A percentile compares a stretch with the other conserved stretches of the same genome.
These are phyloP conservation scores for Wallacemonas sp. DNA, from an alignment of 208 protist genomes.

Conservation along the genomic window DNA sequence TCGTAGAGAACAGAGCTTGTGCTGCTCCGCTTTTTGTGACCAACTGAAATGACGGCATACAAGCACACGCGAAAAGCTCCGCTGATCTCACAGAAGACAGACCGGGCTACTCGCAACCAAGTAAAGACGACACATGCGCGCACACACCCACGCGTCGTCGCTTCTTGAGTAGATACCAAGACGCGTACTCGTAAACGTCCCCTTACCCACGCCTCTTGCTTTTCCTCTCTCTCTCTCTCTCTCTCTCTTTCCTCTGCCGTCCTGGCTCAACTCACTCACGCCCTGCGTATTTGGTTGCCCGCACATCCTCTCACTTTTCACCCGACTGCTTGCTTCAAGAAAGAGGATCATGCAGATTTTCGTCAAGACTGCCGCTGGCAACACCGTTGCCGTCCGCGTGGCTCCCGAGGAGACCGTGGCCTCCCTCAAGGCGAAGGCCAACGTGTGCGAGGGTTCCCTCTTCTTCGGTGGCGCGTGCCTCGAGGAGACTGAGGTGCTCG, in stretches of 20 bases:
- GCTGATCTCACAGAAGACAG: no score
- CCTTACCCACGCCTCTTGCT: not conserved
- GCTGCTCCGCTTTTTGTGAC: no score
- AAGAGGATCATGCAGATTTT: conserved; percentile 92
- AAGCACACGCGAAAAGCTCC: no score
- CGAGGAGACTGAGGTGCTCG: conserved; percentile 67
- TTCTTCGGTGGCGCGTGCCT: conserved; percentile 91
- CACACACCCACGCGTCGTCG: no score
- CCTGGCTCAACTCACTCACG: no score
- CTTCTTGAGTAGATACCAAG: not conserved
- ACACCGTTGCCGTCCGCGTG: conserved; percentile 88
- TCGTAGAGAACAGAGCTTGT: no score
- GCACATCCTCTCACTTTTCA: not conserved
- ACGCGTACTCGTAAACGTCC: not conserved
- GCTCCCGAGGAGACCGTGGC: conserved; percentile 85
- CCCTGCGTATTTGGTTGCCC: no score
- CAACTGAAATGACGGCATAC: no score
- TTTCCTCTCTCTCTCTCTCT: not conserved
- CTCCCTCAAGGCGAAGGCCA: conserved; percentile 73
- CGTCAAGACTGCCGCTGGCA: conserved; percentile 89
- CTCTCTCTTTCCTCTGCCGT: conserved; percentile 12
- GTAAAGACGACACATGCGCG: no score
- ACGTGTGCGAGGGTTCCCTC: conserved; percentile 69
- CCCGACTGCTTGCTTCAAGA: conserved; percentile 2
- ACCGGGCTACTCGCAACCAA: no score